Evolutionary conservation across 176 grass and related monocot species (phyloP).

Genomic region (Rhynchospora breviuscula): DNA sequence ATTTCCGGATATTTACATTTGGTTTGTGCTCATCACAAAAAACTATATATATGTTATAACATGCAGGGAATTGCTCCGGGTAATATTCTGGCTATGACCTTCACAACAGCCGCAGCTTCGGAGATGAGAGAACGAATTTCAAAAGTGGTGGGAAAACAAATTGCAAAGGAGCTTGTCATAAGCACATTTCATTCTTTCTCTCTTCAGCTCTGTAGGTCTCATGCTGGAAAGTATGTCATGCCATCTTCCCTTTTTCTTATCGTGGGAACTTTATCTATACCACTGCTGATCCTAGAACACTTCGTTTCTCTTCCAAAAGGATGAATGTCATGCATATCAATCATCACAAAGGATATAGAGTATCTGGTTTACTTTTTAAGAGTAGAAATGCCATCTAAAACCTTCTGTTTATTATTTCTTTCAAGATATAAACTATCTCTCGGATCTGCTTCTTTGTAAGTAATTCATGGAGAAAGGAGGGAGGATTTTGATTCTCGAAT

Average conservation of each 20-base stretch:
- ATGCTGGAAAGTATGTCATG: conserved; percentile 75
- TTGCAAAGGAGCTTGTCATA: conserved; percentile 78
- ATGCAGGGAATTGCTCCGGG: conserved; percentile 54
- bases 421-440: not conserved
- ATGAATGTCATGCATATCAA: not conserved
- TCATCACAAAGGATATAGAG: not conserved
- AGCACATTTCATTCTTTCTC: conserved; percentile 97
- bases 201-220: conserved; percentile 82
- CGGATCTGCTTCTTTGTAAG: not conserved
- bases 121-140: conserved; percentile 88
- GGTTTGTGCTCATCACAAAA: not conserved
- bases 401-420: not conserved
- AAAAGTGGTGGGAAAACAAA: conserved; percentile 64
- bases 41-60: not conserved
- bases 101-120: conserved; percentile 81
- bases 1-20: not conserved
- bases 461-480: not conserved
- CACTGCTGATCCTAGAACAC: not conserved
- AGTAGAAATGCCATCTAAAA: not conserved
- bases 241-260: conserved; percentile 16
- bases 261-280: not conserved
- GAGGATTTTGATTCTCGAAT: not conserved
- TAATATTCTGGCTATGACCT: conserved; percentile 93
- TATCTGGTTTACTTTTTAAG: not conserved
- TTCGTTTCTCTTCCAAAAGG: not conserved